phyloP scores from a whole-genome alignment of 2,329 filamentous ascomycete genomes.

The Aspergillus fructus region DNA sequence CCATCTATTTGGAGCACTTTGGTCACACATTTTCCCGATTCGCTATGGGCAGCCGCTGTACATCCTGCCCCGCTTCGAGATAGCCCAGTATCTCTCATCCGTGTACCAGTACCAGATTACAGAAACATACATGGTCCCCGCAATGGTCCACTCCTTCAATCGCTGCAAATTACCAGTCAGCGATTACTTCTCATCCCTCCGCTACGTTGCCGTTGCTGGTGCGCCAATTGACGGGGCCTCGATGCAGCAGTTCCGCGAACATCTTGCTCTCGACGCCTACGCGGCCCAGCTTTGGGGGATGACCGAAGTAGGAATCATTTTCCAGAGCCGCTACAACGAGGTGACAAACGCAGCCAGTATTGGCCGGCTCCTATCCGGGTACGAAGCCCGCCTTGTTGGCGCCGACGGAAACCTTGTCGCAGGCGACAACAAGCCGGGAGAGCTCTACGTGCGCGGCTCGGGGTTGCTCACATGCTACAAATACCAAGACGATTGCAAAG shows the following conservation, averaged over 20 bases:
- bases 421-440: conserved; percentile 35
- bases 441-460: conserved; percentile 43
- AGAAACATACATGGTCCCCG: conserved; percentile 50
- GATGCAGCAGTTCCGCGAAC: conserved; percentile 40
- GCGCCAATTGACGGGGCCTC: conserved; percentile 47
- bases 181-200: conserved; percentile 41
- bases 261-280: conserved; percentile 42
- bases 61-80: conserved; percentile 48
- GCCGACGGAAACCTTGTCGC: conserved; percentile 31
- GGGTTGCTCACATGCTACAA: conserved; percentile 40
- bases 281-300: conserved; percentile 55
- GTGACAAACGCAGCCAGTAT: conserved; percentile 48
- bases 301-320: conserved; percentile 52
- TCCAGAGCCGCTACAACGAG: conserved; percentile 42
- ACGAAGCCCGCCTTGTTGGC: conserved; percentile 38
- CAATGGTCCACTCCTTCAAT: conserved; percentile 42
- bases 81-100: conserved; percentile 40
- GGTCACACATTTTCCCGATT: conserved; percentile 48
- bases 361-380: conserved; percentile 45
- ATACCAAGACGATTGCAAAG: conserved; percentile 34
- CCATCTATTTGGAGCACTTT: conserved; percentile 51
- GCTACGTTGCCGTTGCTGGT: conserved; percentile 50
- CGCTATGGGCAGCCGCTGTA: conserved; percentile 49
- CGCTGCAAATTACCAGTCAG: conserved; percentile 26
- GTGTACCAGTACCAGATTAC: conserved; percentile 47